phyloP scores from a whole-genome alignment of 805 yeast genomes.

The Blastobotrys terrestris region DNA sequence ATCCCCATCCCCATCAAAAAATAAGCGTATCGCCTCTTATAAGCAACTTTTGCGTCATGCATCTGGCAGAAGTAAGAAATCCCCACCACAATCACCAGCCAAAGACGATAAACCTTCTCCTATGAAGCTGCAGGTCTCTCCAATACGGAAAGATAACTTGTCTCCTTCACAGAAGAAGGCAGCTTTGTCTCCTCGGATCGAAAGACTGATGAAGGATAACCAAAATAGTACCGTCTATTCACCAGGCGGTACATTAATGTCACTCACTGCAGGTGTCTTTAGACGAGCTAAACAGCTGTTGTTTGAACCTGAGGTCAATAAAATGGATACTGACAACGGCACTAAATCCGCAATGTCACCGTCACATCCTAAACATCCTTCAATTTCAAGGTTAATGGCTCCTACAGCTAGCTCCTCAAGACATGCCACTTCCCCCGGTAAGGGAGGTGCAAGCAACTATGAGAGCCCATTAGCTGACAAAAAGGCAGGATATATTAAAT shows the following conservation, averaged over 20 bases:
- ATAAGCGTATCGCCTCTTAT: neutral
- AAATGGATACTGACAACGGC: neutral
- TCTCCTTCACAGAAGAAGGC: neutral
- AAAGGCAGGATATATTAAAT: neutral
- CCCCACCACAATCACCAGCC: neutral
- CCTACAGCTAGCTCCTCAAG: constrained; percentile 17
- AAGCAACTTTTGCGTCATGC: neutral
- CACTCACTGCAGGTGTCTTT: constrained; percentile 15
- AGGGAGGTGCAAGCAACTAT: neutral
- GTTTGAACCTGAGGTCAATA: constrained; percentile 10
- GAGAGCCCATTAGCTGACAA: constrained; percentile 8
- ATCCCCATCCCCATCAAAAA: neutral
- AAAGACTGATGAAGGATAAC: neutral
- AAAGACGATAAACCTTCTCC: neutral
- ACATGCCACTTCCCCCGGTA: constrained; percentile 3
- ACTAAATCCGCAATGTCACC: neutral
- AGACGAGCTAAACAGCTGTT: constrained; percentile 16
- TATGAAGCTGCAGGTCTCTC: neutral
- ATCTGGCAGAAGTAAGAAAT: neutral
- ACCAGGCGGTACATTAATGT: constrained; percentile 2
- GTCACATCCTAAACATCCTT: constrained; percentile 1
- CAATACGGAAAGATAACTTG: neutral
- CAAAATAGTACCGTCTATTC: neutral
- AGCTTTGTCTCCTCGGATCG: neutral
- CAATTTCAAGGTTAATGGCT: constrained; percentile 14